Evolutionary conservation across 106 monocot genomes (phyloP).

Genomic region (Dactylorhiza incarnata): DNA sequence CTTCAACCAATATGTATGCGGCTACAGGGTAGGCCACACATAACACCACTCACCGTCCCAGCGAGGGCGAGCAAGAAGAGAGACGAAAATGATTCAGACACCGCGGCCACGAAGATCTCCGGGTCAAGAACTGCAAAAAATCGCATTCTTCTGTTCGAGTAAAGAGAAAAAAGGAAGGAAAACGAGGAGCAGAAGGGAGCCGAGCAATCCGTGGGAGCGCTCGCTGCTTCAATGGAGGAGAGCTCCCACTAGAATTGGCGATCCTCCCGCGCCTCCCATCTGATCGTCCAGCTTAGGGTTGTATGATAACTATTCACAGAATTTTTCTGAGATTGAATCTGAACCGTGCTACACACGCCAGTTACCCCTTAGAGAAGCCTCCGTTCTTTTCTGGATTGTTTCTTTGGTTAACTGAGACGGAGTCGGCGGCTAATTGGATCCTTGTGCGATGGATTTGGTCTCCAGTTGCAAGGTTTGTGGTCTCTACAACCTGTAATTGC

Average conservation of each 20-base stretch:
- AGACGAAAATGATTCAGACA: constrained; percentile 11
- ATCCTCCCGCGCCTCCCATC: background rate
- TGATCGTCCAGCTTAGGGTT: background rate
- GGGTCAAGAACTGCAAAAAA: constrained; percentile 3
- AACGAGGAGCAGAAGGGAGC: background rate
- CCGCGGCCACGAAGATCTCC: constrained; percentile 5
- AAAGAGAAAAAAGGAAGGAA: background rate
- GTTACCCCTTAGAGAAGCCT: background rate
- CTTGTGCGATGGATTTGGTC: constrained; percentile 34
- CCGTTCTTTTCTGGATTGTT: background rate
- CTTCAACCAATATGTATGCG: background rate
- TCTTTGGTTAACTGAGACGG: background rate
- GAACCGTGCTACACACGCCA: background rate
- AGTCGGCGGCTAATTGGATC: constrained; percentile 3
- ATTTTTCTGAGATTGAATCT: constrained; percentile 4
- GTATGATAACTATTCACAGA: background rate
- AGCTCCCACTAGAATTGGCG: background rate
- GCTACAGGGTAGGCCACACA: constrained; percentile 7
- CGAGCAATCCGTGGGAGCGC: background rate
- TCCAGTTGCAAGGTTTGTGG: constrained; percentile 25
- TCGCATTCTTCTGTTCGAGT: background rate
- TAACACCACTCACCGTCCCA: background rate
- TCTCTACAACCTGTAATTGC: background rate
- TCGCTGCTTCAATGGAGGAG: background rate
- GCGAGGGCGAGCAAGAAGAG: constrained; percentile 1